Evolutionary conservation across 495 filamentous ascomycete species (phyloP).

Genomic region (Talaromyces nanjingensis): DNA sequence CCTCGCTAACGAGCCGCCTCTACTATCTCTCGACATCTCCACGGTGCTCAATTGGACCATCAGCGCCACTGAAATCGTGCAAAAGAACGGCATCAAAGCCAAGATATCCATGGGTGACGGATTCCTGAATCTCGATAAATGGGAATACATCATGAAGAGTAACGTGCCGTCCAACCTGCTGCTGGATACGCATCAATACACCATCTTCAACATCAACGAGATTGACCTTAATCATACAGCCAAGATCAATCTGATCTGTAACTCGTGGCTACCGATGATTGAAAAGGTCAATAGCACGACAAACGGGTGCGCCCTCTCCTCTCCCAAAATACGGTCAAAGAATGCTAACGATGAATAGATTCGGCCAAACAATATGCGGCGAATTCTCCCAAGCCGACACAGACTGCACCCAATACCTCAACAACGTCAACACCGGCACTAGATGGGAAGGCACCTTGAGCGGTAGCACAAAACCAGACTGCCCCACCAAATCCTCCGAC

Average conservation of each 20-base stretch:
- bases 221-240: conserved; percentile 64
- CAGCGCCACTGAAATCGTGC: conserved; percentile 55
- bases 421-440: conserved; percentile 81
- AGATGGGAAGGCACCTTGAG: conserved; percentile 81
- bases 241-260: conserved; percentile 80
- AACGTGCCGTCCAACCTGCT: conserved; percentile 47
- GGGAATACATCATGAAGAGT: conserved; percentile 62
- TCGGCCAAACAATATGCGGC: conserved; percentile 93
- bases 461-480: conserved; percentile 49
- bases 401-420: conserved; percentile 82
- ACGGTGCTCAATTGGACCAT: conserved; percentile 66
- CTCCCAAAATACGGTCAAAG: background rate
- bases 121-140: conserved; percentile 72
- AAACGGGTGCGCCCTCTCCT: conserved; percentile 50
- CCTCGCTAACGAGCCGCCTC: conserved; percentile 78
- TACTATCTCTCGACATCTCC: conserved; percentile 53
- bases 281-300: conserved; percentile 56
- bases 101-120: conserved; percentile 75
- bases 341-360: conserved; percentile 32
- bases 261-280: conserved; percentile 77
- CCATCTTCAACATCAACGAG: conserved; percentile 76
- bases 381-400: conserved; percentile 99
- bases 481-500: conserved; percentile 49
- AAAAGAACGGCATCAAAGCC: conserved; percentile 60
- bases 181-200: conserved; percentile 91